Percentiles rank a stretch among this genome's conserved stretches.
These are phyloP conservation scores for Cladophialophora bantiana DNA, from an alignment of 2,329 filamentous ascomycete genomes.

Conservation along the genomic window DNA sequence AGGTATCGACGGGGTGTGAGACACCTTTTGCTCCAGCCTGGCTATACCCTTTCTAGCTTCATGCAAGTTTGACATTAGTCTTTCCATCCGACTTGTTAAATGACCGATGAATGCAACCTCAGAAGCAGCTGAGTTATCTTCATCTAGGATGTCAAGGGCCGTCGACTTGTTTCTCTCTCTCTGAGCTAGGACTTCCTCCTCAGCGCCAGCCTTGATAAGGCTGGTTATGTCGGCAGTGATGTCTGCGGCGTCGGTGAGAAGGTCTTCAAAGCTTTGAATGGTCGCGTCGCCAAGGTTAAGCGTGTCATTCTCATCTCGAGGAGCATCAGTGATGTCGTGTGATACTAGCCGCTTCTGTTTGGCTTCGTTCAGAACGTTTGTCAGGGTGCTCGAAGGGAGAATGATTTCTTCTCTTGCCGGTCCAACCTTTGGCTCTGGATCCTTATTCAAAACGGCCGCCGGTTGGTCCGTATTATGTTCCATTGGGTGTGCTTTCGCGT, in stretches of 20 bases:
- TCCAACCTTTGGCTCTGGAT: constrained; percentile 34
- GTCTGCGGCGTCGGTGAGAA: constrained; percentile 44
- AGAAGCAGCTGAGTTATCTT: constrained; percentile 30
- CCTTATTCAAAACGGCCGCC: not conserved
- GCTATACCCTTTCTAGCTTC: constrained; percentile 51
- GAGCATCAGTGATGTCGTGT: constrained; percentile 23
- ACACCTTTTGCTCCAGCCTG: constrained; percentile 49
- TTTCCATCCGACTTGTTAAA: constrained; percentile 50
- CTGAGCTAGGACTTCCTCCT: constrained; percentile 37
- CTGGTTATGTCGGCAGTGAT: constrained; percentile 37
- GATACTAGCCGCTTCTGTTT: constrained; percentile 41
- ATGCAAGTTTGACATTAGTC: constrained; percentile 50
- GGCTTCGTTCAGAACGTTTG: constrained; percentile 51
- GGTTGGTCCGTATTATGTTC: not conserved
- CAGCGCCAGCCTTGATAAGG: constrained; percentile 43
- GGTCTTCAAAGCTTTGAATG: constrained; percentile 53
- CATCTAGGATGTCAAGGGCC: constrained; percentile 29
- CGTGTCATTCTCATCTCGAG: constrained; percentile 39
- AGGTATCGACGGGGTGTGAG: constrained; percentile 28
- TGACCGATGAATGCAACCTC: constrained; percentile 46
- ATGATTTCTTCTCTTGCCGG: constrained; percentile 45
- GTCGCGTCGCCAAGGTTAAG: constrained; percentile 54
- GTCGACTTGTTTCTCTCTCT: constrained; percentile 18
- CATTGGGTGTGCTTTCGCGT: constrained; percentile 2
- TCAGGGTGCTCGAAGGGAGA: constrained; percentile 52